Conservation (phyloP, 2,329 filamentous ascomycete species). For the Cordyceps pruinosa region DNA sequence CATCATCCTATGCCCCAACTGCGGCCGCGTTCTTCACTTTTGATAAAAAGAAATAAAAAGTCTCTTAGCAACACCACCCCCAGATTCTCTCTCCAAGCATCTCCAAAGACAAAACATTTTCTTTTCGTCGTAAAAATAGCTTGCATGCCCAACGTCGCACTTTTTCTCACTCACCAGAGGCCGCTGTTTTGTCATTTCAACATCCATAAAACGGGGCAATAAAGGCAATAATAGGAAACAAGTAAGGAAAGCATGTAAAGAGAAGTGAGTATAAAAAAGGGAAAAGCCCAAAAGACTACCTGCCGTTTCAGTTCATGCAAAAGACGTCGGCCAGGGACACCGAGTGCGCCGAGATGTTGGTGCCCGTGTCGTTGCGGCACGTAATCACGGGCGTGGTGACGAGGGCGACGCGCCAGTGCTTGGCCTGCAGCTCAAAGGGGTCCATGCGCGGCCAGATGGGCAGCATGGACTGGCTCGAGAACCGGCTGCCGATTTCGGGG, state of each 20-base stretch:
- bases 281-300: not conserved
- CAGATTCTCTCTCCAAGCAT: not conserved
- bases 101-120: not conserved
- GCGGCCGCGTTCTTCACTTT: not conserved
- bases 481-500: conserved; percentile 43
- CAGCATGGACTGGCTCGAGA: conserved; percentile 41
- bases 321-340: conserved; percentile 41
- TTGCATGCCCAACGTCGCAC: not conserved
- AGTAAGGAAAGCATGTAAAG: not conserved
- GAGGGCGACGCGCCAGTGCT: conserved; percentile 46
- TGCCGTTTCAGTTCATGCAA: conserved; percentile 35
- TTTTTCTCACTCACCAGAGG: not conserved
- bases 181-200: not conserved
- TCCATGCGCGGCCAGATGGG: conserved; percentile 37
- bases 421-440: conserved; percentile 38
- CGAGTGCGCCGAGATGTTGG: conserved; percentile 37
- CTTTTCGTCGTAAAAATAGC: conserved; percentile 3
- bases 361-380: conserved; percentile 44
- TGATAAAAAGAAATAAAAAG: not conserved
- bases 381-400: conserved; percentile 49
- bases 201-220: not conserved
- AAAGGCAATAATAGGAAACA: not conserved
- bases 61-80: not conserved
- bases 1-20: too few relatives aligned
- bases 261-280: not conserved